These are phyloP conservation scores for Uronychia binucleata DNA, from an alignment of 73 alveolate genomes.

Conservation along the genomic window DNA sequence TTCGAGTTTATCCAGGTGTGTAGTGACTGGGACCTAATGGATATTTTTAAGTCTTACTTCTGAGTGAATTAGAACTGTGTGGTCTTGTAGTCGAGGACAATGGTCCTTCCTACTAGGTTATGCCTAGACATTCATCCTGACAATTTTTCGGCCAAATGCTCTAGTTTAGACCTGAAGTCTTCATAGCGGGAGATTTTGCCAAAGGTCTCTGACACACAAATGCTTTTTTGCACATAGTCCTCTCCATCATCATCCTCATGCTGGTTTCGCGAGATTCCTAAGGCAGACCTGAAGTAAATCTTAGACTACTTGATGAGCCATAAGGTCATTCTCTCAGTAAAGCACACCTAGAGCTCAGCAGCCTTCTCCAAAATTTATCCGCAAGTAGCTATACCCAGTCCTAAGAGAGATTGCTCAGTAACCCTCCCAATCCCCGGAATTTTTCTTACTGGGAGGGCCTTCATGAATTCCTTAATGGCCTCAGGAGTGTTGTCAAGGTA, in stretches of 20 bases:
- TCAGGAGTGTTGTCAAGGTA: constrained; percentile 73
- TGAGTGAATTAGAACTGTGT: constrained; percentile 4
- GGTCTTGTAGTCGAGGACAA: constrained; percentile 25
- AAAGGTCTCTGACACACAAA: constrained; percentile 60
- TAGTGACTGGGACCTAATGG: background rate
- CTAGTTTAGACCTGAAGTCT: constrained; percentile 28
- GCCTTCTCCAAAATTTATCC: constrained; percentile 68
- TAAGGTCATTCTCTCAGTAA: constrained; percentile 53
- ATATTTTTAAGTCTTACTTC: background rate
- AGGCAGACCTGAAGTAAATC: constrained; percentile 48
- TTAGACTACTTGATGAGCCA: constrained; percentile 19
- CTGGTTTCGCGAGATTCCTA: constrained; percentile 68
- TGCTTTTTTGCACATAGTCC: constrained; percentile 49
- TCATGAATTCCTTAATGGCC: constrained; percentile 72
- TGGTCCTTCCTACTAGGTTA: constrained; percentile 33
- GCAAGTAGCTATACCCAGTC: constrained; percentile 69
- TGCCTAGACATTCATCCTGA: constrained; percentile 6
- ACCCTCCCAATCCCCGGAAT: constrained; percentile 96
- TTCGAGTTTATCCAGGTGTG: background rate
- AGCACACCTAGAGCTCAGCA: constrained; percentile 52
- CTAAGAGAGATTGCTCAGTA: constrained; percentile 67
- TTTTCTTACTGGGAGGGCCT: constrained; percentile 80
- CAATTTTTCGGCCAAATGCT: constrained; percentile 21
- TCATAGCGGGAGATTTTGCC: constrained; percentile 11
- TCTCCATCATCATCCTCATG: constrained; percentile 78